Evolutionary conservation across 176 grass and related monocot genomes (phyloP), one percentile per base, ranked within the genome.

Genomic region (Puya raimondii): DNA sequence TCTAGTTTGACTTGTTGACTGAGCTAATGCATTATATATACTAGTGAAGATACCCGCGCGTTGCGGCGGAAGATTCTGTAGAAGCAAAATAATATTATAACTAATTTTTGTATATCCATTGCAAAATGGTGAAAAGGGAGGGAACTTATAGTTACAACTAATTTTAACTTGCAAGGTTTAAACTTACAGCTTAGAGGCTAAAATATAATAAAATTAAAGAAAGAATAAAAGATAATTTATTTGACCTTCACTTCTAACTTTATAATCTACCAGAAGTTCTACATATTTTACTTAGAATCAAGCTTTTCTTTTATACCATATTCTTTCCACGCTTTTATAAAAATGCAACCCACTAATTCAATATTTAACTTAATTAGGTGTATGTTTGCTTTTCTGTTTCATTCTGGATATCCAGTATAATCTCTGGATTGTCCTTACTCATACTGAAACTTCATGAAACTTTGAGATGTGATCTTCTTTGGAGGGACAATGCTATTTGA

Each of bases 341-440:
- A 27, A 76, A 47, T 51, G 5, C 53, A 16, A 26, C 9, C 49
- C 54, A 53, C 50, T 72, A 83, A 78, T 72, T 83, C 77, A 68
- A 59, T 66, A 82, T 87, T 79, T 50, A 83, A 74, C 61, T 90
- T 71, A n/a, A n/a, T n/a, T n/a, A n/a, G 77, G 63, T 59, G 63
- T 29, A 70, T 26, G 59, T 11, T 64, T 76, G 81, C 48, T 88
- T 85, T 65, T 91, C 93, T 47, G 63, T 63, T 72, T 92, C 93
- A 64, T 74, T 92, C 7, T 88, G 86, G 80, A 84, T 90, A 80
- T 89, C 78, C 67, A 97, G 72, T 67, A 92, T 78, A 42, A 88
- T 70, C 72, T 97, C 89, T 73, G 78, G 68, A 78, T 96, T 82
- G 50, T 97, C 81, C 65, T 84, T 81, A 53, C 79, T 85, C 80